Evolutionary conservation across 2,329 filamentous ascomycete species (phyloP), one percentile per base, ranked within the genome.

Genomic region (Thielaviopsis musarum): DNA sequence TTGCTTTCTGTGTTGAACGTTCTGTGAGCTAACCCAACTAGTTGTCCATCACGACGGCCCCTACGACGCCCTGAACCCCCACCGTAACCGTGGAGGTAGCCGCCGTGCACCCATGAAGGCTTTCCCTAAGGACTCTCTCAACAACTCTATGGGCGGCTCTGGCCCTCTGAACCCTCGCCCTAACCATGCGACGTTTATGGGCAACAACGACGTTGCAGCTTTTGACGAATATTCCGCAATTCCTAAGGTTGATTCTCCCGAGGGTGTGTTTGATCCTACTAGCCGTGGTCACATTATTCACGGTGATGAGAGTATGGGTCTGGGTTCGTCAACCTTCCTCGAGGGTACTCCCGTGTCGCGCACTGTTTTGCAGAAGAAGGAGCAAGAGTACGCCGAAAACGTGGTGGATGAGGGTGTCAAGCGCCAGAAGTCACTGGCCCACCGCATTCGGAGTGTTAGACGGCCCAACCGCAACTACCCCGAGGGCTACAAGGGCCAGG

Each of bases 41-140:
- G 90, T 95, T 65, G 95, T 97, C 72, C 93, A 98, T 67, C 93
- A 98, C 68, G 93, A 97, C 67, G 93, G 93, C 0, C 93, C 93
- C 4, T 98, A 96, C 67, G 93, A 98, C 71, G 93, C 93, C 21
- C 88, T 93, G 70, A 95, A 95, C 70, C 90, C 93, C 4, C 87
- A 95, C 70, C 88, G 93, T 64, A 98, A 97, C 71, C 84, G 88
- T 61, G 87, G 87, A 68, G 88, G 84, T 66, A 84, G 85, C 67
- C 82, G 84, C 62, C 83, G 87, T 59, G 90, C 93, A 6, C 93
- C 93, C 0, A 96, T 98, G 89, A 85, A 95, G 69, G 93, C 93
- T 1, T 98, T 97, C 71, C 89, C 93, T 22, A 88, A 88, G 67
- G 89, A 87, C 66, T 96, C 90, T 1, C 80, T 87, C 62, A 98